Percentiles rank a stretch among this genome's conserved stretches.
These are phyloP conservation scores for Ascochyta viciae-villosae DNA, from an alignment of 2,329 filamentous ascomycete genomes.

Conservation along the genomic window DNA sequence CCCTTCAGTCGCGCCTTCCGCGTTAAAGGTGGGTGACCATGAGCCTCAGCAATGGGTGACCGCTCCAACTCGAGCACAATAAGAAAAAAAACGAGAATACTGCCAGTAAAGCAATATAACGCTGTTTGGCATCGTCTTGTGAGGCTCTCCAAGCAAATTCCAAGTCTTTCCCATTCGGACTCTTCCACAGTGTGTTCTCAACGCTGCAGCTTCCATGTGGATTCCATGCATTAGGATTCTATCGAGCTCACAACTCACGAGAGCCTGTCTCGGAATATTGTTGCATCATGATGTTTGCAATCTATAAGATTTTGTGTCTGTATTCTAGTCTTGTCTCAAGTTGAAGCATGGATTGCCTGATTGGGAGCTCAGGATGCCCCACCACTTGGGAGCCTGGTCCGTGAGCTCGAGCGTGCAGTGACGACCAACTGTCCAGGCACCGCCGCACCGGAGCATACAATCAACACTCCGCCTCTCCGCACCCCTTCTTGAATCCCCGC, in stretches of 20 bases:
- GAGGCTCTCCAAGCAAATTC: too few relatives aligned
- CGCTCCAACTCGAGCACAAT: not conserved
- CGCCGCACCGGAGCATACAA: constrained; percentile 14
- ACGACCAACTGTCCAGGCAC: constrained; percentile 25
- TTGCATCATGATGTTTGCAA: too few relatives aligned
- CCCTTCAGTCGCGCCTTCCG: constrained; percentile 16
- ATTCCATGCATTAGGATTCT: too few relatives aligned
- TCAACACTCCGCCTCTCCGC: constrained; percentile 20
- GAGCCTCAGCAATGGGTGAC: constrained; percentile 7
- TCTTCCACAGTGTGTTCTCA: too few relatives aligned
- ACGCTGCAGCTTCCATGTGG: too few relatives aligned
- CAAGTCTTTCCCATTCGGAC: too few relatives aligned
- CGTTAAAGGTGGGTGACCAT: constrained; percentile 35
- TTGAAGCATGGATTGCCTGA: constrained; percentile 7
- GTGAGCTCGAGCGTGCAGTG: constrained; percentile 20
- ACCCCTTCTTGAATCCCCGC: constrained; percentile 3
- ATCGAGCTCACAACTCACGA: too few relatives aligned
- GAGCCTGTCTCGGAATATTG: too few relatives aligned
- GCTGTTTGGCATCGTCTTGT: too few relatives aligned
- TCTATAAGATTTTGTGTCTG: not conserved
- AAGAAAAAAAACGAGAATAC: not conserved
- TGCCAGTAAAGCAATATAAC: too few relatives aligned
- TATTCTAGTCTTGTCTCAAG: not conserved
- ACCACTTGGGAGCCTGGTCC: constrained; percentile 19
- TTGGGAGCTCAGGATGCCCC: constrained; percentile 28